A percentile compares a stretch with the other conserved stretches of the same genome.
Evolutionary conservation across 2,329 filamentous ascomycete species (phyloP).

Genomic region (Fusarium secorum): DNA sequence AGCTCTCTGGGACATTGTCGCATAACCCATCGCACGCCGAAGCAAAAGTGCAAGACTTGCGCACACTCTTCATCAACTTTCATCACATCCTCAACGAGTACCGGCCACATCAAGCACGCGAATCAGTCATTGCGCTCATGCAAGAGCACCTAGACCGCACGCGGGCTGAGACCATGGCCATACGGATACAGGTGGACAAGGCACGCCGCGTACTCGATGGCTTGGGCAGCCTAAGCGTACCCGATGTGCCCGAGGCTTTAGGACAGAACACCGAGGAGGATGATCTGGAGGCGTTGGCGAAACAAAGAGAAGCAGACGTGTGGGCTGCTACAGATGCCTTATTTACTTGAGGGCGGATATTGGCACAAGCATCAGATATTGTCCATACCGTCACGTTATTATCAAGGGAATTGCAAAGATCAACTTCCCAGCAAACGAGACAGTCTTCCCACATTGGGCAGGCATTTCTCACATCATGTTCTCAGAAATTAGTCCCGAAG

Average conservation of each 20-base stretch:
- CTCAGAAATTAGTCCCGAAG: not conserved
- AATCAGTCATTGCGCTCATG: conserved; percentile 87
- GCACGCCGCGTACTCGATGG: conserved; percentile 77
- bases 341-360: conserved; percentile 43
- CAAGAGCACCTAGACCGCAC: conserved; percentile 80
- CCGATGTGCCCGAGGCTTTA: conserved; percentile 30
- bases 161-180: conserved; percentile 74
- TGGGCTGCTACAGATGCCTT: conserved; percentile 55
- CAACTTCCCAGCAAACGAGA: not conserved
- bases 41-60: conserved; percentile 78
- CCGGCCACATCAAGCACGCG: conserved; percentile 88
- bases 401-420: not conserved
- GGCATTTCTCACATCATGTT: not conserved
- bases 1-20: conserved; percentile 68
- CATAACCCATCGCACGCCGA: conserved; percentile 58
- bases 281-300: conserved; percentile 23
- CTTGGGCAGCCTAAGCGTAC: conserved; percentile 62
- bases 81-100: conserved; percentile 96
- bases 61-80: conserved; percentile 87
- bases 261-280: conserved; percentile 31
- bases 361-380: not conserved
- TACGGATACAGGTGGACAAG: conserved; percentile 73
- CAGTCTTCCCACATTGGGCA: not conserved
- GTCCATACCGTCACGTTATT: not conserved
- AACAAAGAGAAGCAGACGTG: conserved; percentile 45